Conservation (phyloP, 192 early-diverging fungal genomes). For the Entomortierella lignicola region DNA sequence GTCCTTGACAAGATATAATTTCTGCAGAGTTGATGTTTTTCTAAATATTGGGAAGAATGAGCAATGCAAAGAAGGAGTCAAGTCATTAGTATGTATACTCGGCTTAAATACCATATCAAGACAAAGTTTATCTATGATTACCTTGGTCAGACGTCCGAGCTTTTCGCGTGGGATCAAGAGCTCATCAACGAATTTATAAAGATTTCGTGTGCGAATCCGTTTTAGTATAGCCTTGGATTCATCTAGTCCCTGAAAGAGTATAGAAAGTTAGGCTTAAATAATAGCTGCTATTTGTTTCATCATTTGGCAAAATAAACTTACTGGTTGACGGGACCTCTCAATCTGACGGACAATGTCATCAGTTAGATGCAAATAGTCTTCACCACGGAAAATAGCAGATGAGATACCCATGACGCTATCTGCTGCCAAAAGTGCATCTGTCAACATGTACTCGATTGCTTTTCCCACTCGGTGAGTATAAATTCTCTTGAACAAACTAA, state of each 20-base stretch:
- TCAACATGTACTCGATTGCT: conserved; percentile 91
- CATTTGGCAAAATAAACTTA: conserved; percentile 11
- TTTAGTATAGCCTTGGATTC: conserved; percentile 77
- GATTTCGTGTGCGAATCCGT: conserved; percentile 80
- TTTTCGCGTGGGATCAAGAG: conserved; percentile 70
- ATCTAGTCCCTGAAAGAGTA: conserved; percentile 53
- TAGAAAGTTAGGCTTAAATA: background rate
- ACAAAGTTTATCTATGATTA: conserved; percentile 20
- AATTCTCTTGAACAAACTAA: conserved; percentile 82
- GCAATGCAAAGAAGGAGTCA: background rate
- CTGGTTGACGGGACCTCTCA: conserved; percentile 69
- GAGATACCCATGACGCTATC: conserved; percentile 75
- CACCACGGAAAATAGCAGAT: conserved; percentile 69
- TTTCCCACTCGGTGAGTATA: conserved; percentile 89
- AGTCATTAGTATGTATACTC: background rate
- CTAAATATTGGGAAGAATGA: background rate
- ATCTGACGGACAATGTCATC: conserved; percentile 86
- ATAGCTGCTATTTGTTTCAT: conserved; percentile 27
- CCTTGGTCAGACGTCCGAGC: conserved; percentile 52
- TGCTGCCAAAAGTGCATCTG: conserved; percentile 87
- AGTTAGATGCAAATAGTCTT: conserved; percentile 79
- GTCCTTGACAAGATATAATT: conserved; percentile 69
- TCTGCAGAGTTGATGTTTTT: conserved; percentile 64
- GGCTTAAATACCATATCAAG: background rate
- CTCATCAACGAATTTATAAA: conserved; percentile 91